Base-by-base conservation (phyloP, 1,284 basidiomycete species). In the Puccinia hordei region DNA sequence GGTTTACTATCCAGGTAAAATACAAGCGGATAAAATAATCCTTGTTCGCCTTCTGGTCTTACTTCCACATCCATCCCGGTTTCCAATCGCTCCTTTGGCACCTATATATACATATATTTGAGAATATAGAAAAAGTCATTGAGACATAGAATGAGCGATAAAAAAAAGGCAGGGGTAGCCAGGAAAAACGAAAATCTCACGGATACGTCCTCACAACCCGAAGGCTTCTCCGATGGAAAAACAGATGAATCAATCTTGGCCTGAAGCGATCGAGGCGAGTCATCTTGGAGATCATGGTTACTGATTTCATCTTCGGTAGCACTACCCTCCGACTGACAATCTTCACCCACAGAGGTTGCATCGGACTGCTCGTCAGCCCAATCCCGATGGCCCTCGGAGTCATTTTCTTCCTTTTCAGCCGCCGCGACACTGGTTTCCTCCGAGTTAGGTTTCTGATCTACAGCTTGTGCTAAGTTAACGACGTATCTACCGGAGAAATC, bases 1-100 rank as follows among this genome's bases (percentile, higher is more conserved):
- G 51, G 30, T 22, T 44, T 27, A 27, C 17, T 38, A 73, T 73
- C 71, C 33, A 73, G 12, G 53, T 73, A 73, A 53, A 73, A 73
- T 41, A 73, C 53, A n/a, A 73, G 71, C 12, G 71, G 71, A 38
- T 73, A 53, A 33, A 73, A 73, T 13, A 73, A 17, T 30, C 71
- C 71, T 73, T 66, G n/a, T 66, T 59, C 17, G 49, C 30, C 30
- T 63, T 55, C 24, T 19, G 3, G 6, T 24, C 30, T 63, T 27
- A 73, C 49, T 59, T 57, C 27, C 53, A 35, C 51, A 33, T 57
- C 17, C 27, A 44, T 9, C 33, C 30, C 27, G 53, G 68, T 22
- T 53, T 51, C 49, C 46, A 53, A 17, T 33, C 35, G 46, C n/a
- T 55, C 35, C 3, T 27, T 35, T 41, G n/a, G 49, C 51, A 8